Conservation (phyloP, 805 yeast genomes). For the Metschnikowia amazonensis region DNA sequence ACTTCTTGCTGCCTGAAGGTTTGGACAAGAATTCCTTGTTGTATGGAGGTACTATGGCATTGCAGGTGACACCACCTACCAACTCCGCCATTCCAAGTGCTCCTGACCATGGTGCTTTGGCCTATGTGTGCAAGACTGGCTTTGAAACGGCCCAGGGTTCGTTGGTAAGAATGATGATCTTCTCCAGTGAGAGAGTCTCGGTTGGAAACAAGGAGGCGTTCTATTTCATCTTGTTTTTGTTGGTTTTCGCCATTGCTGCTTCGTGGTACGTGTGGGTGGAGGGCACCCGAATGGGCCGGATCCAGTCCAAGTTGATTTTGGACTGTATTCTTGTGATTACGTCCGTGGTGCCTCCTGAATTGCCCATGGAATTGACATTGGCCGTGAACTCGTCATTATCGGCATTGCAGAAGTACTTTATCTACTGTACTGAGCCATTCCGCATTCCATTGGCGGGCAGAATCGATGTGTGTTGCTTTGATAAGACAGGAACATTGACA, state of each 20-base stretch:
- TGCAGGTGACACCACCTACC: slow-evolving; percentile 80
- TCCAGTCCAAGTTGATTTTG: slow-evolving; percentile 86
- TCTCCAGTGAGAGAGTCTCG: slow-evolving; percentile 92
- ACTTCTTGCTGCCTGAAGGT: slow-evolving; percentile 68
- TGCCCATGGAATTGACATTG: slow-evolving; percentile 98
- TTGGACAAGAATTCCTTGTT: slow-evolving; percentile 83
- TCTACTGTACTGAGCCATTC: slow-evolving; percentile 97
- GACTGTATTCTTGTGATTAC: slow-evolving; percentile 96
- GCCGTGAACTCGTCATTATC: slow-evolving; percentile 92
- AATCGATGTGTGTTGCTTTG: slow-evolving; percentile 97
- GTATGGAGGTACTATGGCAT: slow-evolving; percentile 94
- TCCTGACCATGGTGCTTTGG: slow-evolving; percentile 91
- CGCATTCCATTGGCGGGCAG: slow-evolving; percentile 97
- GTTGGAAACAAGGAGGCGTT: slow-evolving; percentile 95
- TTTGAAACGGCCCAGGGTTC: slow-evolving; percentile 98
- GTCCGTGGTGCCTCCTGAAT: slow-evolving; percentile 97
- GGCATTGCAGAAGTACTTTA: slow-evolving; percentile 80
- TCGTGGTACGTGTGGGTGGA: slow-evolving; percentile 98
- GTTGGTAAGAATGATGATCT: slow-evolving; percentile 95
- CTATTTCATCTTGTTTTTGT: slow-evolving; percentile 83
- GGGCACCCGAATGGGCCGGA: slow-evolving; percentile 93
- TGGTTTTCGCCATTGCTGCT: slow-evolving; percentile 90
- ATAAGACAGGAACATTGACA: slow-evolving; percentile 96
- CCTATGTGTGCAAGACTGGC: slow-evolving; percentile 90
- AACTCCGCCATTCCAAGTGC: slow-evolving; percentile 51